Base-by-base conservation (phyloP, 805 yeast species). In the Barnettozyma sp. region DNA sequence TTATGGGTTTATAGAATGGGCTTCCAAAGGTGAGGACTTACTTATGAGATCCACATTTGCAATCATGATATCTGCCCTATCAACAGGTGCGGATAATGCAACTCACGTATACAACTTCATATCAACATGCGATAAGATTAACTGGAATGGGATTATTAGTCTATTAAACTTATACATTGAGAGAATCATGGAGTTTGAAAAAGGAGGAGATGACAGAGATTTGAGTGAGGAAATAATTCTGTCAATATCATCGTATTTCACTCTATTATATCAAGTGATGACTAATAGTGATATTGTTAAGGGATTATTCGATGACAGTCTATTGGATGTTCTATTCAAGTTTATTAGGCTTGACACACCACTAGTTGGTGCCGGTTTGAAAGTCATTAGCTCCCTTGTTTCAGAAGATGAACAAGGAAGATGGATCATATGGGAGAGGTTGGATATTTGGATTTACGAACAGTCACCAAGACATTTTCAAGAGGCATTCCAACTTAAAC, bases 1-100 rank as follows among this genome's bases (percentile, higher is more conserved):
- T 2, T 68, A 74, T 50, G 97, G 95, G 0, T 88, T 92, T 45
- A 65, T 90, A 26, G 74, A 73, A 37, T 92, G 97, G 97, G 94
- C 94, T 1, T 67, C 92, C 2, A 76, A 75, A 40, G 78, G 83
- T 49, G 86, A 78, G 42, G 85, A 85, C 12, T 79, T 90, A 8
- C 64, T 86, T 33, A 84, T 87, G 63, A 73, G 85, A 34, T 82
- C 97, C 0, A 73, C 94, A 0, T 86, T 80, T 49, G 76, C 88
- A 44, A 67, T 85, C 38, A 71, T 90, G 68, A 63, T 90, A 39
- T 78, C 94, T 3, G 79, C 92, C 6, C 63, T 90, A 26, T 68
- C 92, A 0, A 66, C 70, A 14, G 79, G 82, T n/a, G 62, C 68
- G 2, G 67, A 67, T 16, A 70, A 73, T 40, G 71, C 86, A 3